A percentile compares a stretch with the other conserved stretches of the same genome.
Evolutionary conservation across 805 yeast genomes (phyloP).

Genomic region (Scheffersomyces spartinae): DNA sequence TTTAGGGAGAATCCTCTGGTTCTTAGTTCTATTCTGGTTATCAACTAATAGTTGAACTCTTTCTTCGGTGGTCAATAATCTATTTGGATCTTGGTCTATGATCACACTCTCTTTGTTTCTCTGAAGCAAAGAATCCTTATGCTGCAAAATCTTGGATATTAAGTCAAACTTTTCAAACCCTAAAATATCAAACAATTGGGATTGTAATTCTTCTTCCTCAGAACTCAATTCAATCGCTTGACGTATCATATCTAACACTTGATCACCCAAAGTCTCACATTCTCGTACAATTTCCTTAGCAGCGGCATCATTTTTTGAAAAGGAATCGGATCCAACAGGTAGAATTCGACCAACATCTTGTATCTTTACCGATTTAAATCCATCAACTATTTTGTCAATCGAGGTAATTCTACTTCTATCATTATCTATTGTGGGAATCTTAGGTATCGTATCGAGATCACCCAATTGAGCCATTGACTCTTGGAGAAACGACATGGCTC

Average conservation of each 20-base stretch:
- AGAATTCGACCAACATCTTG: constrained; percentile 10
- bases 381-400: constrained; percentile 20
- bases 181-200: constrained; percentile 61
- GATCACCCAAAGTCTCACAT: constrained; percentile 9
- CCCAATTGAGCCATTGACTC: constrained; percentile 29
- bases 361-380: constrained; percentile 28
- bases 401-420: constrained; percentile 17
- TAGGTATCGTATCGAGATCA: constrained; percentile 9
- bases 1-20: constrained; percentile 36
- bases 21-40: constrained; percentile 38
- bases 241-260: constrained; percentile 16
- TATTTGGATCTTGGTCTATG: constrained; percentile 4
- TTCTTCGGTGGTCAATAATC: constrained; percentile 41
- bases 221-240: constrained; percentile 20
- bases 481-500: constrained; percentile 67
- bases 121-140: constrained; percentile 7
- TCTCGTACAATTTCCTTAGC: constrained; percentile 9
- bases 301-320: constrained; percentile 3
- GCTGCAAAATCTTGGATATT: constrained; percentile 49
- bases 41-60: constrained; percentile 40
- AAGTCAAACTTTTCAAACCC: constrained; percentile 84
- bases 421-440: constrained; percentile 27
- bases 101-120: too few relatives aligned
- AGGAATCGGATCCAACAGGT: constrained; percentile 10
- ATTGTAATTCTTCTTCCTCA: constrained; percentile 54